A percentile compares a stretch with the other conserved stretches of the same genome.
These are phyloP conservation scores for Scheffersomyces ergatensis DNA, from an alignment of 805 yeast genomes.

Conservation along the genomic window DNA sequence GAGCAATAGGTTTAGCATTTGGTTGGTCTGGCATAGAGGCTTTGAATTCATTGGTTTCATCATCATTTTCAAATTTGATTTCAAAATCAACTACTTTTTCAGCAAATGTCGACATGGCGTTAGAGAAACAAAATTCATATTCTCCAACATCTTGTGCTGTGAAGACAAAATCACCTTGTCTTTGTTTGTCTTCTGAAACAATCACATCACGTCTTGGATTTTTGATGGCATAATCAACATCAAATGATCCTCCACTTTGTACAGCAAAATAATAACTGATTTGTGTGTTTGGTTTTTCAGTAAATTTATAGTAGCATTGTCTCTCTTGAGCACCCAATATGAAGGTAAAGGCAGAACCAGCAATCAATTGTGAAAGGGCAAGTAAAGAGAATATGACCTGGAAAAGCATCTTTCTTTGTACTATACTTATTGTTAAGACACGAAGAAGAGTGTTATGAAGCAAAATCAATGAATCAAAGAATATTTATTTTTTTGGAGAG, in stretches of 20 bases:
- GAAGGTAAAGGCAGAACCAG: slow-evolving; percentile 66
- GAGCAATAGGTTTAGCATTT: slow-evolving; percentile 47
- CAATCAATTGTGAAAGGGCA: slow-evolving; percentile 28
- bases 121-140: slow-evolving; percentile 82
- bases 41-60: slow-evolving; percentile 36
- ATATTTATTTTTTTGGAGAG: no score
- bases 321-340: slow-evolving; percentile 72
- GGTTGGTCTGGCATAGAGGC: slow-evolving; percentile 61
- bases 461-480: no score
- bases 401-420: slow-evolving; percentile 15
- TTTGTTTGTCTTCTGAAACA: slow-evolving; percentile 55
- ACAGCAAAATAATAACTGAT: slow-evolving; percentile 83
- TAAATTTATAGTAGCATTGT: slow-evolving; percentile 69
- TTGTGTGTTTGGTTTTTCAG: slow-evolving; percentile 55
- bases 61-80: slow-evolving; percentile 51
- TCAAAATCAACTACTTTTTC: slow-evolving; percentile 86
- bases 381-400: slow-evolving; percentile 12
- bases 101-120: slow-evolving; percentile 77
- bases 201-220: slow-evolving; percentile 58
- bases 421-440: no score
- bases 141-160: slow-evolving; percentile 69
- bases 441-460: no score
- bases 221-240: slow-evolving; percentile 65
- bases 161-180: slow-evolving; percentile 80
- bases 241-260: slow-evolving; percentile 76